A percentile compares a stretch with the other conserved stretches of the same genome.
Evolutionary conservation across 805 yeast species (phyloP).

Genomic region (Lipomyces lipofer): DNA sequence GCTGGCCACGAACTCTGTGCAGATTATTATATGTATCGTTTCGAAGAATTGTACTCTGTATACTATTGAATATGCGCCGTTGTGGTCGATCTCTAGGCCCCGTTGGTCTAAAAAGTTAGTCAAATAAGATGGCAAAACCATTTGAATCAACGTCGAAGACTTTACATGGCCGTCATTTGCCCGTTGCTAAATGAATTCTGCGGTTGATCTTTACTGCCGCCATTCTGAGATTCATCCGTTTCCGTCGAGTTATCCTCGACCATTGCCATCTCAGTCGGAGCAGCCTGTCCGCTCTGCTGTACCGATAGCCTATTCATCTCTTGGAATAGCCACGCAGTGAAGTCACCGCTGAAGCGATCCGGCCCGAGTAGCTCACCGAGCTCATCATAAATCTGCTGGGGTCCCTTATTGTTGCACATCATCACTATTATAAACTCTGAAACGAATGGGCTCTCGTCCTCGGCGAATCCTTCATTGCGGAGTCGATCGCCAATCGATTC

Average conservation of each 20-base stretch:
- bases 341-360: conserved; percentile 31
- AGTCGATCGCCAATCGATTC: conserved; percentile 27
- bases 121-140: too few relatives aligned
- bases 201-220: too few relatives aligned
- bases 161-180: too few relatives aligned
- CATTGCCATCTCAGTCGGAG: too few relatives aligned
- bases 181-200: too few relatives aligned
- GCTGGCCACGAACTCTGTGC: conserved; percentile 7
- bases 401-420: conserved; percentile 34
- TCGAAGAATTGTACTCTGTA: too few relatives aligned
- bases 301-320: conserved; percentile 18
- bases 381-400: conserved; percentile 33
- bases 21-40: too few relatives aligned
- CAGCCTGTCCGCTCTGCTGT: too few relatives aligned
- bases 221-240: too few relatives aligned
- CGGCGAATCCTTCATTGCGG: conserved; percentile 31
- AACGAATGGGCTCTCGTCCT: conserved; percentile 35
- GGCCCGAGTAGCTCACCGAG: conserved; percentile 34
- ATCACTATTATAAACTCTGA: conserved; percentile 37
- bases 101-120: neutral
- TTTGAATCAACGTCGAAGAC: too few relatives aligned
- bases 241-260: too few relatives aligned
- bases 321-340: conserved; percentile 34
- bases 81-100: neutral
- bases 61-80: too few relatives aligned